A percentile compares a stretch with the other conserved stretches of the same genome.
Evolutionary conservation across 345 rosid species (phyloP).

Genomic region (Brassica incana): DNA sequence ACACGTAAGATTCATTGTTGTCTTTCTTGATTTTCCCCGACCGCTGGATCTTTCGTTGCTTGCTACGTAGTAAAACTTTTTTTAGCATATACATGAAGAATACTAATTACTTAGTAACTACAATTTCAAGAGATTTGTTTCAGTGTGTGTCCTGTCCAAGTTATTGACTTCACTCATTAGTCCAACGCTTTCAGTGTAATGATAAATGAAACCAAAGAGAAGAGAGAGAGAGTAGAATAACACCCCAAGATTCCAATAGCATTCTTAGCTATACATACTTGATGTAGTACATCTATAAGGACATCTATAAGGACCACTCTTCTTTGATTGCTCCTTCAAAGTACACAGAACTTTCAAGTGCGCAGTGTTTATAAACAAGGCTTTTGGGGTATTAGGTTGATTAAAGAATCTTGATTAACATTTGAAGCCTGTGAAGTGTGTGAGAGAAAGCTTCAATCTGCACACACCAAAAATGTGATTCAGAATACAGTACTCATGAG

Average conservation of each 20-base stretch:
- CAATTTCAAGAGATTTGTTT: too few relatives aligned
- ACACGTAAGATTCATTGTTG: too few relatives aligned
- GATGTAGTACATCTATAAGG: conserved; percentile 10
- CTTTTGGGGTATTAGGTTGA: not conserved
- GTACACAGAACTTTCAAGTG: conserved; percentile 1
- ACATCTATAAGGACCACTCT: conserved; percentile 17
- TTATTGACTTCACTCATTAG: conserved; percentile 20
- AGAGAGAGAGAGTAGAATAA: conserved; percentile 10
- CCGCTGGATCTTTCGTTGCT: too few relatives aligned
- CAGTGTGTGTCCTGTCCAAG: not conserved
- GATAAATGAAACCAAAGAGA: not conserved
- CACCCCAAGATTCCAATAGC: conserved; percentile 10
- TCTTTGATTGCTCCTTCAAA: not conserved
- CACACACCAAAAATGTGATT: conserved; percentile 18
- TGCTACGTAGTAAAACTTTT: too few relatives aligned
- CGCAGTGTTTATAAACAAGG: conserved; percentile 2
- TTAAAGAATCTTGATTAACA: too few relatives aligned
- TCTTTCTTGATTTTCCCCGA: too few relatives aligned
- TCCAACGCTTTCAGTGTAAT: conserved; percentile 12
- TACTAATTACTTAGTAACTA: too few relatives aligned
- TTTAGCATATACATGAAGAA: too few relatives aligned
- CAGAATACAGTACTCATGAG: conserved; percentile 10
- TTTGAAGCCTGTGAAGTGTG: not conserved
- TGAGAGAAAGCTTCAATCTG: conserved; percentile 16
- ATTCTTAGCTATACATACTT: conserved; percentile 31